Base-by-base conservation (phyloP, 2,329 filamentous ascomycete genomes). In the Cucurbitaria berberidis region DNA sequence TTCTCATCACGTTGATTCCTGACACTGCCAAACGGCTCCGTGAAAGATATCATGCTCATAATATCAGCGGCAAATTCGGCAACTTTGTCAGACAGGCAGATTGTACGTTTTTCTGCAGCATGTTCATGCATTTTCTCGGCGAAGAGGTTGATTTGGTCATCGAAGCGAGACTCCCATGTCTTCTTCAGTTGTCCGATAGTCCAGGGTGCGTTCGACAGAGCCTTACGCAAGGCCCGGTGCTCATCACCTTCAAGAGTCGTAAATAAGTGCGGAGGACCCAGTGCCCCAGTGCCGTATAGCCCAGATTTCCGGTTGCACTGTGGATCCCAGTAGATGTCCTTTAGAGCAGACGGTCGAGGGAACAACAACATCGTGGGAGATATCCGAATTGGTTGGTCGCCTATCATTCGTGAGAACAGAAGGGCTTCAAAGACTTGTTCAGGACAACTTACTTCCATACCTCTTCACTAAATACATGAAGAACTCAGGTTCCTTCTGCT, bases 11-110 rank as follows among this genome's bases (percentile, higher is more conserved):
- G 67, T 48, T 73, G 67, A 40, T 76, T 74, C 53, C 66, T 48
- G 13, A 78, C 72, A 45, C 75, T 75, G 0, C 76, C 76, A 65
- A 75, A 78, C 3, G 75, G 63, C 3, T 69, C 41, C 3, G 60
- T 64, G 52, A 79, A 78, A 2, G 67, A 68, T 8, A 78, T 65
- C 66, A 74, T 73, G 7, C 72, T 74, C 69, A 79, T 75, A 35
- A 77, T 72, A 41, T 79, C 77, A 3, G 75, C 74, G 2, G 76
- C 74, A 53, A 77, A 78, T 51, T 77, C 68, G 16, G 74, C 73
- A 4, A 74, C 65, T 47, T 75, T 77, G 51, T 77, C 70, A 10
- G 60, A 68, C 2, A 78, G n/a, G 30, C 69, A 67, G 8, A 77
- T 59, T 4, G 61, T 49, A 2, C 58, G 53, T 22, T 53, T 45